A percentile compares a stretch with the other conserved stretches of the same genome.
Conservation (phyloP, 2,329 filamentous ascomycete genomes). For the Blastomyces silverae region DNA sequence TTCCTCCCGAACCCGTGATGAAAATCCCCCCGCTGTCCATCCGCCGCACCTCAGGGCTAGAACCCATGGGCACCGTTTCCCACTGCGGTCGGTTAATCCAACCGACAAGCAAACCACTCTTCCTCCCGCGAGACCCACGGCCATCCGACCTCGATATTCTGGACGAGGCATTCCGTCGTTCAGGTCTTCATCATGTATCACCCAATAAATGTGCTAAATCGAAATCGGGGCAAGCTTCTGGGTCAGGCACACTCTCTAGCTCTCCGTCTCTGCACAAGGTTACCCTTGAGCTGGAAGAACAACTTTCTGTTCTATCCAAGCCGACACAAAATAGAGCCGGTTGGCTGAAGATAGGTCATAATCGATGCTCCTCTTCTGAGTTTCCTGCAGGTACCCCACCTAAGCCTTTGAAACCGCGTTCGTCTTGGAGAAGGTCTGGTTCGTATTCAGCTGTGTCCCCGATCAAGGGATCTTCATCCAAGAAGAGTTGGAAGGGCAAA, state of each 20-base stretch:
- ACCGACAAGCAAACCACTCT: conserved; percentile 8
- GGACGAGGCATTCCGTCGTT: conserved; percentile 26
- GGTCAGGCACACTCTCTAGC: background rate
- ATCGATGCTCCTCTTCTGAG: background rate
- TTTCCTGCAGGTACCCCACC: background rate
- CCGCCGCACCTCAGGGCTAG: conserved; percentile 21
- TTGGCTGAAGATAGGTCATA: background rate
- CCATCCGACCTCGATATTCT: conserved; percentile 25
- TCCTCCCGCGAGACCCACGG: conserved; percentile 21
- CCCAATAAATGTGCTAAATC: background rate
- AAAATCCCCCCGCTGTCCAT: conserved; percentile 28
- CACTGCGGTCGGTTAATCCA: conserved; percentile 12
- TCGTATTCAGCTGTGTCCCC: conserved; percentile 1
- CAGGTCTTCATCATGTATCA: conserved; percentile 13
- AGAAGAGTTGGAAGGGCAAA: conserved; percentile 8
- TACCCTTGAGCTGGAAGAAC: conserved; percentile 33
- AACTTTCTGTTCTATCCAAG: conserved; percentile 27
- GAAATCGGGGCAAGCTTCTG: background rate
- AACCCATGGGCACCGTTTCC: conserved; percentile 6
- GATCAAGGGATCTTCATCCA: background rate
- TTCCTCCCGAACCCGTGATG: conserved; percentile 35
- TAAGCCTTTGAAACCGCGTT: background rate
- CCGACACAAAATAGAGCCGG: background rate
- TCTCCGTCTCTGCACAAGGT: conserved; percentile 27
- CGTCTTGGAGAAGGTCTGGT: background rate